These are phyloP conservation scores for Pugionium cornutum DNA, from an alignment of 345 rosid species.

Conservation along the genomic window DNA sequence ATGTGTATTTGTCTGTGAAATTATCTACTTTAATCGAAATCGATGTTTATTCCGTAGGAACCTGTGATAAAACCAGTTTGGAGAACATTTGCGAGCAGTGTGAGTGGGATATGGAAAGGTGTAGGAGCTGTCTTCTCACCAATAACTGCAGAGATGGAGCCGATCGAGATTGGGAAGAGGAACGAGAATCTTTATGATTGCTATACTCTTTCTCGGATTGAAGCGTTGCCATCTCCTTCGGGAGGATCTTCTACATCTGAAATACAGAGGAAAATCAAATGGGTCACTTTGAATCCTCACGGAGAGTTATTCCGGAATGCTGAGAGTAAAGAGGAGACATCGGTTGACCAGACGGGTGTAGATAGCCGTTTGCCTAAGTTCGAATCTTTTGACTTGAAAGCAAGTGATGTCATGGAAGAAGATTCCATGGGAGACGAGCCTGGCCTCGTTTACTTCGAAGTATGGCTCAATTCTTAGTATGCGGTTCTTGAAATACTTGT, in stretches of 20 bases:
- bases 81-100: conserved; percentile 89
- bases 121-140: conserved; percentile 93
- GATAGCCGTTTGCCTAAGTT: conserved; percentile 53
- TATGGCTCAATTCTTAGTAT: conserved; percentile 30
- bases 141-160: conserved; percentile 87
- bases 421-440: conserved; percentile 76
- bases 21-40: neutral
- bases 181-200: conserved; percentile 75
- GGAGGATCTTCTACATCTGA: conserved; percentile 45
- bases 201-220: conserved; percentile 60
- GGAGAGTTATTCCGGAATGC: conserved; percentile 52
- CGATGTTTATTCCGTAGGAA: conserved; percentile 47
- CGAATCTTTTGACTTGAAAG: conserved; percentile 61
- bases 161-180: conserved; percentile 70
- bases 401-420: conserved; percentile 87
- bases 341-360: conserved; percentile 29
- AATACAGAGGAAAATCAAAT: conserved; percentile 70
- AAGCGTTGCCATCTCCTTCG: conserved; percentile 47
- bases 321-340: conserved; percentile 36
- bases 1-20: neutral
- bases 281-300: conserved; percentile 90
- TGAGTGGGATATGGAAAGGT: conserved; percentile 95
- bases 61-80: conserved; percentile 83
- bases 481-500: neutral
- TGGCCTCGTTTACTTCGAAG: conserved; percentile 90